phyloP scores from a whole-genome alignment of 1,284 basidiomycete species.

The Leccinum variabile region DNA sequence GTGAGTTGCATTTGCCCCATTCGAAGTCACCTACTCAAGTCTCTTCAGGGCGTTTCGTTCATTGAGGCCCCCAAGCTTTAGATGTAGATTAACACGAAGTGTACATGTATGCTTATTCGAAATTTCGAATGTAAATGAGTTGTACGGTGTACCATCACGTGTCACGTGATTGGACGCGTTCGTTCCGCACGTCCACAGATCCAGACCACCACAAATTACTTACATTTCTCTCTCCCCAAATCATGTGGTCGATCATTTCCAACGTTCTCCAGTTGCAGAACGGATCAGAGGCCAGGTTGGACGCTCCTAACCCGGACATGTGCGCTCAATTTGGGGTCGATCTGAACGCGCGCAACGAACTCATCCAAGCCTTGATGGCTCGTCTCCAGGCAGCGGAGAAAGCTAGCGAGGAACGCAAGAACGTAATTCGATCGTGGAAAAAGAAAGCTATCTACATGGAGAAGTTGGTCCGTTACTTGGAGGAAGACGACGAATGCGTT shows the following conservation, averaged over 20 bases:
- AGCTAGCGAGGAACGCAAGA: constrained; percentile 58
- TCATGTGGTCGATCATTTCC: constrained; percentile 68
- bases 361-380: constrained; percentile 58
- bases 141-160: not conserved
- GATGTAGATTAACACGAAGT: constrained; percentile 25
- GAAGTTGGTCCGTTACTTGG: constrained; percentile 56
- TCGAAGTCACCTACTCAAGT: constrained; percentile 1
- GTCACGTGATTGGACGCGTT: not conserved
- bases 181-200: not conserved
- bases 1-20: constrained; percentile 33
- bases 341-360: constrained; percentile 65
- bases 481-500: constrained; percentile 68
- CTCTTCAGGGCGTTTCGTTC: constrained; percentile 38
- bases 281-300: not conserved
- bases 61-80: constrained; percentile 40
- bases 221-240: not conserved
- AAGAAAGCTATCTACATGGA: constrained; percentile 73
- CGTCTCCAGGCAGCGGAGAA: constrained; percentile 55
- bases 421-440: constrained; percentile 58
- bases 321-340: constrained; percentile 74
- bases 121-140: not conserved
- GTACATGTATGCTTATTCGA: constrained; percentile 25
- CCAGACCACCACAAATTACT: not conserved
- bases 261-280: constrained; percentile 49
- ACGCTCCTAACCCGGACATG: constrained; percentile 62